phyloP scores from a whole-genome alignment of 108 stramenopile species.

The Nannochloropsis salina region DNA sequence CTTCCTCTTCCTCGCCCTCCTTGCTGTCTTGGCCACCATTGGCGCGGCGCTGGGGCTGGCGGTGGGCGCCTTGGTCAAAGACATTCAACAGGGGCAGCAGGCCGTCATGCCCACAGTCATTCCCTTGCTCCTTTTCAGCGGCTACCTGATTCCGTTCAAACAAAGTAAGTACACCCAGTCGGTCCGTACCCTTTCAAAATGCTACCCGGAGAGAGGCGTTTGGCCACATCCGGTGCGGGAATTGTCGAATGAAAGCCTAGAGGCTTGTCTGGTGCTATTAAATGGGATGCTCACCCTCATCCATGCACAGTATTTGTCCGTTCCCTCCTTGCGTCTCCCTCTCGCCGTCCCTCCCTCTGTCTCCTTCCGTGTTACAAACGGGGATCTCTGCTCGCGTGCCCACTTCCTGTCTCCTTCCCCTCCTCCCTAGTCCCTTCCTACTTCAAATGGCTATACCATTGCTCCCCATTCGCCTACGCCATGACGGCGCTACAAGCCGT shows the following conservation, averaged over 20 bases:
- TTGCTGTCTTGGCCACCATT: not conserved
- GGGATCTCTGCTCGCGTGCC: not conserved
- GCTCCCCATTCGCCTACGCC: not conserved
- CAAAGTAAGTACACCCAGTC: not conserved
- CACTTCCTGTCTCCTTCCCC: not conserved
- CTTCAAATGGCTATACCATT: not conserved
- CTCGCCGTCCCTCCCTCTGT: too few species aligned
- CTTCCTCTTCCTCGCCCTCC: conserved; percentile 6
- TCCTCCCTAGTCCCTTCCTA: not conserved
- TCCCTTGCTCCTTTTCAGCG: conserved; percentile 23
- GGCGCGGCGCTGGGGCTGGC: not conserved
- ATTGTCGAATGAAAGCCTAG: too few species aligned
- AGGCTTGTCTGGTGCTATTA: too few species aligned
- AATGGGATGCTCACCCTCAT: too few species aligned
- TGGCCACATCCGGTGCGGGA: too few species aligned
- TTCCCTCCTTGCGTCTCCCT: too few species aligned
- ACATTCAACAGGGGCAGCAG: conserved; percentile 21
- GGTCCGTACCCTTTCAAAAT: not conserved
- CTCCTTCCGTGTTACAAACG: too few species aligned
- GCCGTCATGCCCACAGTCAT: not conserved
- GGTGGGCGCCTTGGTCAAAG: not conserved
- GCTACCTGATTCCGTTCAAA: conserved; percentile 32
- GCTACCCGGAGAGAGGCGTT: not conserved
- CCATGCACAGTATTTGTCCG: too few species aligned
- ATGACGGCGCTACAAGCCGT: not conserved